A percentile compares a stretch with the other conserved stretches of the same genome.
These are phyloP conservation scores for Boletus barrowsii DNA, from an alignment of 768 basidiomycete species.

Conservation along the genomic window DNA sequence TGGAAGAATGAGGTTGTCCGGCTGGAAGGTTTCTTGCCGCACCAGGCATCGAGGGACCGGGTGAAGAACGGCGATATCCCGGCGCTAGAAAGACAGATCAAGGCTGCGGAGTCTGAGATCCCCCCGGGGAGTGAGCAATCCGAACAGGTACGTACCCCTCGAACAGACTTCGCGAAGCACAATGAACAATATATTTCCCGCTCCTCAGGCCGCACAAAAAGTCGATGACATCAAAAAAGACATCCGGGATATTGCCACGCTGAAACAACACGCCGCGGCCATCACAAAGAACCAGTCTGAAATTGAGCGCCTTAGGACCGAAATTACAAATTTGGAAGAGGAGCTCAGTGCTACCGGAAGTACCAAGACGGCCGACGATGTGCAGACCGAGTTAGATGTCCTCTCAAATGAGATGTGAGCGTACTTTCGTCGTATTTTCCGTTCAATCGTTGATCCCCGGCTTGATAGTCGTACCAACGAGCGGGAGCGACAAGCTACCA, in stretches of 20 bases:
- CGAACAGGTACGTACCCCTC: conserved; percentile 55
- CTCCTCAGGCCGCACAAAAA: conserved; percentile 47
- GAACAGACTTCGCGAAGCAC: neutral
- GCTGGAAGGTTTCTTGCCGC: conserved; percentile 58
- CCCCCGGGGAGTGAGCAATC: conserved; percentile 50
- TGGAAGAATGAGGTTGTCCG: conserved; percentile 62
- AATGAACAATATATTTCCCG: neutral
- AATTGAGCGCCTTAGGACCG: conserved; percentile 54
- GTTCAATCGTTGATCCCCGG: neutral
- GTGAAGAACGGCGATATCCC: conserved; percentile 66
- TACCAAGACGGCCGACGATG: conserved; percentile 79
- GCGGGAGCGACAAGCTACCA: conserved; percentile 55
- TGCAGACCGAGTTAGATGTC: conserved; percentile 71
- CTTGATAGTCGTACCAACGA: conserved; percentile 59
- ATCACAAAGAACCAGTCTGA: conserved; percentile 61
- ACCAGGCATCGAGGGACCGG: conserved; percentile 51
- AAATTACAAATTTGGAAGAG: conserved; percentile 61
- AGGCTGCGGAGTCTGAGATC: conserved; percentile 51
- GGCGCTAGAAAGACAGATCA: conserved; percentile 57
- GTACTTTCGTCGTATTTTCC: neutral
- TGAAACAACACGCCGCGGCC: conserved; percentile 61
- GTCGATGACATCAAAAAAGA: conserved; percentile 55
- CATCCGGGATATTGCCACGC: conserved; percentile 52
- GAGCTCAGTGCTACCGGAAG: conserved; percentile 72
- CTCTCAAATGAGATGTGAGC: conserved; percentile 65